phyloP scores from a whole-genome alignment of 768 basidiomycete species.

The Gloeopeniophorella convolvens region DNA sequence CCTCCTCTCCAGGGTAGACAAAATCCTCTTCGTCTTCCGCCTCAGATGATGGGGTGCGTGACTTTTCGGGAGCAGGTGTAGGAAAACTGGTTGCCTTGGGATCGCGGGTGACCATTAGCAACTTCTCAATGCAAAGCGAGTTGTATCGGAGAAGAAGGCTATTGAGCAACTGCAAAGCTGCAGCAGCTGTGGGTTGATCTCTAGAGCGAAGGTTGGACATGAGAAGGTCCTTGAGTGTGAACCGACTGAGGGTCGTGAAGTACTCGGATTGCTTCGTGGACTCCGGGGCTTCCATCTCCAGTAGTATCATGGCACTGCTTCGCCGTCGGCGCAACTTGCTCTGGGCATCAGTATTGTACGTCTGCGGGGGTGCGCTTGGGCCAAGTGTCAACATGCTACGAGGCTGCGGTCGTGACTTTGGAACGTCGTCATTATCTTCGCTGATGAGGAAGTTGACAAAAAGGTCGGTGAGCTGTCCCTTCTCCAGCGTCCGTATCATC shows the following conservation, averaged over 20 bases:
- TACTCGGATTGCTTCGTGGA: constrained; percentile 70
- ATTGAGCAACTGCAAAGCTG: constrained; percentile 76
- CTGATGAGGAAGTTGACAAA: constrained; percentile 76
- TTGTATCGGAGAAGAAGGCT: constrained; percentile 70
- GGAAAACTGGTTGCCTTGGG: constrained; percentile 70
- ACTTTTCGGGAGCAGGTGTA: constrained; percentile 36
- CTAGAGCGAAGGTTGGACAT: constrained; percentile 69
- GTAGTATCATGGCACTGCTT: constrained; percentile 86
- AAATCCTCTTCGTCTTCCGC: constrained; percentile 40
- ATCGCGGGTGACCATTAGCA: constrained; percentile 67
- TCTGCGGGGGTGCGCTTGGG: constrained; percentile 29
- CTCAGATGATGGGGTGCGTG: constrained; percentile 15
- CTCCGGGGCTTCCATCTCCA: constrained; percentile 77
- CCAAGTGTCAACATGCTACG: constrained; percentile 39
- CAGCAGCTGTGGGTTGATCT: constrained; percentile 57
- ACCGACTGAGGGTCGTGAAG: constrained; percentile 81
- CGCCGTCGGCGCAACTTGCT: constrained; percentile 55
- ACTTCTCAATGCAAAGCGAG: constrained; percentile 51
- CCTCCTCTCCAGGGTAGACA: constrained; percentile 35
- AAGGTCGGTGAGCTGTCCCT: constrained; percentile 60
- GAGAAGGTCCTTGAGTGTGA: constrained; percentile 87
- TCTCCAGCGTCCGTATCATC: constrained; percentile 68
- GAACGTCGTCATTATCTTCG: constrained; percentile 72
- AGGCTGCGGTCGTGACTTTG: constrained; percentile 38
- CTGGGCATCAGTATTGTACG: constrained; percentile 34